Evolutionary conservation across 176 grass and related monocot species (phyloP), one percentile per base, ranked within the genome.

Genomic region (Chrysopogon serrulatus): DNA sequence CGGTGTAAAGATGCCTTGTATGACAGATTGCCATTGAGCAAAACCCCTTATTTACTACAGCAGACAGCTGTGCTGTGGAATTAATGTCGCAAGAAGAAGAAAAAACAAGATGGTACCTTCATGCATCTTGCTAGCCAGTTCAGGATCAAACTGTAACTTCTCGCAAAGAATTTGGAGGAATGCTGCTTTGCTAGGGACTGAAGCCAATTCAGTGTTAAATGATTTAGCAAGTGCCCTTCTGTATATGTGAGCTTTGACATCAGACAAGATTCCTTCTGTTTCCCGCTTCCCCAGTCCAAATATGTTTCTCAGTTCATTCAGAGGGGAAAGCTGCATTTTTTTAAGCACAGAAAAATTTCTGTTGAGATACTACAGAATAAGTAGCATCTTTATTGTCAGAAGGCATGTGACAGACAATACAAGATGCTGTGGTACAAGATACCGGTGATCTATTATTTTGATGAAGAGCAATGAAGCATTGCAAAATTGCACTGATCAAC

Each of bases 211-310:
- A 42, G 65, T 88, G 60, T 91, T 92, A 75, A 99, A 96, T 28
- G 81, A 76, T 87, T 95, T 93, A 71, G 91, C 88, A 87, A 99
- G 93, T 83, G 70, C 73, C 83, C 86, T 96, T 87, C 94, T 91
- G 77, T 99, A 99, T 76, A 95, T 79, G 68, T 73, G 89, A 77
- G 96, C 85, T 86, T 94, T 99, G 40, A 96, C 88, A 70, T 99
- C 96, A 70, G 91, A 89, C 74, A 94, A 85, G 53, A 96, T 96
- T 27, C 78, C 74, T 92, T 95, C 93, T 75, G 93, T 86, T 80
- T 99, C 96, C 77, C 92, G 89, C 84, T 99, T 99, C 44, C 96
- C 96, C 74, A 99, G 65, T 79, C 96, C 96, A 90, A 99, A 93
- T 92, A 96, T 89, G 77, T 94, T 96, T 73, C 89, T 95, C 86